phyloP scores from a whole-genome alignment of 768 basidiomycete species.

The Rhizopogon sp. region DNA sequence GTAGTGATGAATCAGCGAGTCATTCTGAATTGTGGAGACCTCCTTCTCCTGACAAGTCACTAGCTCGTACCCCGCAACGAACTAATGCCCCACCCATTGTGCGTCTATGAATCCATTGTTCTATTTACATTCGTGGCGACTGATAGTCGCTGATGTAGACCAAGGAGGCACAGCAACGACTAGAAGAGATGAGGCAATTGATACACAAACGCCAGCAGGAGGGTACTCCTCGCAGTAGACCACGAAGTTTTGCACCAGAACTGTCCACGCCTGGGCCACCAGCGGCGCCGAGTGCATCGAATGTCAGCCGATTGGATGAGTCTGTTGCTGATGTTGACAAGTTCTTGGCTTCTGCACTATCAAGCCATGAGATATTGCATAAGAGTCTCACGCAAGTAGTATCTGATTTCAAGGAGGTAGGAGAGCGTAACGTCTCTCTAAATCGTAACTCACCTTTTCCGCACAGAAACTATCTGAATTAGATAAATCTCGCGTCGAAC shows the following conservation, averaged over 20 bases:
- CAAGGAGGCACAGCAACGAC: slow-evolving; percentile 68
- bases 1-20: slow-evolving; percentile 8
- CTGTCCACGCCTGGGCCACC: slow-evolving; percentile 9
- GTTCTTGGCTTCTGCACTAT: slow-evolving; percentile 44
- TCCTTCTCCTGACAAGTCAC: slow-evolving; percentile 52
- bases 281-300: slow-evolving; percentile 10
- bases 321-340: slow-evolving; percentile 55
- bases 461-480: slow-evolving; percentile 57
- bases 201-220: slow-evolving; percentile 60
- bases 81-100: slow-evolving; percentile 38
- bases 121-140: slow-evolving; percentile 1
- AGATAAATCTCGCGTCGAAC: slow-evolving; percentile 56
- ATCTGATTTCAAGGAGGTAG: slow-evolving; percentile 55
- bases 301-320: slow-evolving; percentile 37
- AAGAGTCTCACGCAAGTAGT: slow-evolving; percentile 44
- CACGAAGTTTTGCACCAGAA: slow-evolving; percentile 31
- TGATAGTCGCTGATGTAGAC: slow-evolving; percentile 39
- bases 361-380: slow-evolving; percentile 53
- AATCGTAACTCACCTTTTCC: background rate
- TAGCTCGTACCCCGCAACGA: slow-evolving; percentile 42
- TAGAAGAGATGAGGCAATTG: slow-evolving; percentile 79
- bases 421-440: slow-evolving; percentile 5
- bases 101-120: slow-evolving; percentile 8
- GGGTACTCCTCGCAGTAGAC: slow-evolving; percentile 42
- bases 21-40: slow-evolving; percentile 39